Base-by-base conservation (phyloP, 2,329 filamentous ascomycete species). In the Fonsecaea nubica region DNA sequence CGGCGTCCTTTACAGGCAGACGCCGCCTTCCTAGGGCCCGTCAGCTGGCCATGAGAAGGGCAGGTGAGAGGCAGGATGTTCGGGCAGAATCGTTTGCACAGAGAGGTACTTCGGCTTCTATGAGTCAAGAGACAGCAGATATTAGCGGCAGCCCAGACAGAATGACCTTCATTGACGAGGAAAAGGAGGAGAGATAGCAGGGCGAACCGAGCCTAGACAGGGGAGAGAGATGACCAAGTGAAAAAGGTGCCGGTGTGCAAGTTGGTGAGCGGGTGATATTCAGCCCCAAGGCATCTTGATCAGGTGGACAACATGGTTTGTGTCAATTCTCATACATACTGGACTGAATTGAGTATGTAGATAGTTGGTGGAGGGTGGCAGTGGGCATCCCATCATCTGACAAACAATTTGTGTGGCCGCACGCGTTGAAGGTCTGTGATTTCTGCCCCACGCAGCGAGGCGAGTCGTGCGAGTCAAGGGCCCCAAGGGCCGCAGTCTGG, bases 41-140 rank as follows among this genome's bases (percentile, higher is more conserved):
- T 70, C 68, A 68, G 63, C 63, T 62, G 68, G 60, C 57, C 65
- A 68, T 68, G 13, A 60, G 25, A 53, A 32, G 48, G 48, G 30
- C 33, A 61, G 52, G 35, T 48, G 35, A 42, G 56, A 45, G 35
- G 38, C 38, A 57, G 48, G 18, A 58, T 48, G 15, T 32, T 48
- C 50, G 52, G 42, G 35, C 4, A 32, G 58, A 50, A 50, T 18
- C 38, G 35, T n/a, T 45, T 21, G 30, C 42, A 62, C 35, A 9
- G 40, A 35, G 18, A 33, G 15, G 33, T 5, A 54, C 35, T 32
- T 30, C n/a, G 13, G 4, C 9, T 38, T 60, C 42, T 33, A 32
- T 52, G n/a, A 53, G 35, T 40, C 42, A 36, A 36, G 48, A 38
- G 13, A 40, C 36, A 61, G 38, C 35, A 21, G 35, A 21, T 18